phyloP scores from a whole-genome alignment of 345 rosid species.

The Acer yangbiense region DNA sequence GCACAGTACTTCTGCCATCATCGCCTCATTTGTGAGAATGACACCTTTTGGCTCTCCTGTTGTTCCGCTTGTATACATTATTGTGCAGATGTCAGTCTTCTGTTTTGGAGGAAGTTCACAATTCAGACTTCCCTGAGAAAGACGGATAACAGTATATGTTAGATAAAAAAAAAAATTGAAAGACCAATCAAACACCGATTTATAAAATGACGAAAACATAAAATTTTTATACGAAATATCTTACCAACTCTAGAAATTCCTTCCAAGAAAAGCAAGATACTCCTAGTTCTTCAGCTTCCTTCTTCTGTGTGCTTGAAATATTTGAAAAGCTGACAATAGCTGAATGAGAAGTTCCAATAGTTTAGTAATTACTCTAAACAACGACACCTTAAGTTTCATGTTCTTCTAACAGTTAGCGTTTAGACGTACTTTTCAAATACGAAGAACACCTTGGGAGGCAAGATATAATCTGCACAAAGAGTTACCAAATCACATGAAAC shows the following conservation, averaged over 20 bases:
- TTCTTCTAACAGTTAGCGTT: background rate
- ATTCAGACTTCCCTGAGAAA: conserved; percentile 57
- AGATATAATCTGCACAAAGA: conserved; percentile 61
- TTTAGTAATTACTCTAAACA: background rate
- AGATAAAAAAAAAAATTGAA: conserved; percentile 9
- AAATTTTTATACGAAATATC: background rate
- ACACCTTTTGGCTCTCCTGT: conserved; percentile 99
- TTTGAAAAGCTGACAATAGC: conserved; percentile 80
- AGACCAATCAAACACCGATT: background rate
- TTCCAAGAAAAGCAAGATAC: conserved; percentile 84
- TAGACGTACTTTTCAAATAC: conserved; percentile 63
- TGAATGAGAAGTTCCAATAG: conserved; percentile 22
- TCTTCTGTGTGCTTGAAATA: conserved; percentile 57
- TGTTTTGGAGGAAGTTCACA: conserved; percentile 64
- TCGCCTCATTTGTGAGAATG: conserved; percentile 57
- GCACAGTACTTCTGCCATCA: conserved; percentile 73
- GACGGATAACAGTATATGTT: background rate
- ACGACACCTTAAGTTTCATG: background rate
- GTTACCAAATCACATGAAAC: background rate
- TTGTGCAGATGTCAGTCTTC: conserved; percentile 74
- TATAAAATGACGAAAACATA: background rate
- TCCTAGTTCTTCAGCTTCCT: conserved; percentile 70
- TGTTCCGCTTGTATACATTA: conserved; percentile 98
- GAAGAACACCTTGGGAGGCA: conserved; percentile 68
- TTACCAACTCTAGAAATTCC: conserved; percentile 65